Evolutionary conservation across 2,329 filamentous ascomycete genomes (phyloP), one percentile per base, ranked within the genome.

Genomic region (Claviceps digitariae): DNA sequence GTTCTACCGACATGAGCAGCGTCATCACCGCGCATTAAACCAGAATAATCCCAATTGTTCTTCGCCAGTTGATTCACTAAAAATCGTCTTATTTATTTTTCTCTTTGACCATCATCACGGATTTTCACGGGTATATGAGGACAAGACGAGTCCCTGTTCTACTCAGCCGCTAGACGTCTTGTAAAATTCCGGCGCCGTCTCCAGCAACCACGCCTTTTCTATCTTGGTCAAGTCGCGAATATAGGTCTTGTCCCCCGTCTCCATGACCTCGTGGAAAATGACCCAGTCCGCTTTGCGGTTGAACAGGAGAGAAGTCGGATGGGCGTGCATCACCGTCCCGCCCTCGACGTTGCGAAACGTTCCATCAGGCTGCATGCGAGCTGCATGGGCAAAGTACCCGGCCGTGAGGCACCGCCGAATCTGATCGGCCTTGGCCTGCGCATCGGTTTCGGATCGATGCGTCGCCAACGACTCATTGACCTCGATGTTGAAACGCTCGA

Each of bases 211-310:
- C n/a, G 73, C 75, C 75, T 89, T 95, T 66, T 96, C 87, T 61
- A 97, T 87, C 72, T 88, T 93, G n/a, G 84, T 93, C 55, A 97
- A 74, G 67, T 97, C 91, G 53, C 89, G 77, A 61, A 98, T 94
- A 65, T 85, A 97, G 0, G 81, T 90, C 74, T 97, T 97, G 58
- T 80, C 81, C 10, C 85, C 82, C 4, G 87, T 94, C 71, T 97
- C 88, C 75, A 95, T 81, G 40, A 95, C 82, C 70, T 96, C 91
- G 62, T 94, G 86, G 64, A 96, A 98, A 36, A 98, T 79, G 10
- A 97, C 90, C 90, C 91, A 97, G 58, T 96, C 90, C 12, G 89
- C 89, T 72, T 94, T 96, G 54, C 90, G 83, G 67, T 95, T 95
- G 74, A 97, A 97, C 82, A 97, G 89, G 60, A 97, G 71, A 41